Conservation (phyloP, 2,329 filamentous ascomycete species). For the Aspergillus brunneoviolaceus region DNA sequence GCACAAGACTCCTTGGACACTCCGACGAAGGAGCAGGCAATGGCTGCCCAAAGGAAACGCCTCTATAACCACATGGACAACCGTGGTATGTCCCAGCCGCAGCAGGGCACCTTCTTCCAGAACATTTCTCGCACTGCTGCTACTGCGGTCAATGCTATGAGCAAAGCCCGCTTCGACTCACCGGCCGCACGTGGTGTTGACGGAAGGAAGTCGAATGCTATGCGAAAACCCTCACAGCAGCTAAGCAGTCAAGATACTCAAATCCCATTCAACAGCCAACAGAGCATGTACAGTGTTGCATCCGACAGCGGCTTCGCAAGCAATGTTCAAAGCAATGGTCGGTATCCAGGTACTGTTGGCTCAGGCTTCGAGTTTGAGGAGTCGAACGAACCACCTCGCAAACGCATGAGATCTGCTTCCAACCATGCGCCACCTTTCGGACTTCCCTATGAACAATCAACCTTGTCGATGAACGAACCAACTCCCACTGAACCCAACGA, state of each 20-base stretch:
- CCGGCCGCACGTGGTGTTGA: constrained; percentile 68
- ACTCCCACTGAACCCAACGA: constrained; percentile 49
- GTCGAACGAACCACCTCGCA: constrained; percentile 73
- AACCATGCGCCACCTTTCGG: constrained; percentile 46
- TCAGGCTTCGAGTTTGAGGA: constrained; percentile 56
- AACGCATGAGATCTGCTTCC: constrained; percentile 64
- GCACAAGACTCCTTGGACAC: constrained; percentile 81
- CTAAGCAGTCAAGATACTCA: constrained; percentile 62
- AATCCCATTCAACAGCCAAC: constrained; percentile 74
- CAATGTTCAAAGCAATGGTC: constrained; percentile 59
- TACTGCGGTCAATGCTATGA: constrained; percentile 91
- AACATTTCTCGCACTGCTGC: constrained; percentile 93
- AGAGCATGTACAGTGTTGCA: constrained; percentile 67
- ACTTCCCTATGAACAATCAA: constrained; percentile 31
- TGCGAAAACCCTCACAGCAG: constrained; percentile 67
- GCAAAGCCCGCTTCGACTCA: constrained; percentile 91
- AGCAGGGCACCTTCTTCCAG: constrained; percentile 88
- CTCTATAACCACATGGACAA: constrained; percentile 79
- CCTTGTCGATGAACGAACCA: constrained; percentile 40
- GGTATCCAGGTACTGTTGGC: constrained; percentile 31
- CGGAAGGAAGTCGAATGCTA: constrained; percentile 65
- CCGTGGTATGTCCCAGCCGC: constrained; percentile 60
- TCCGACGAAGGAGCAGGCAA: constrained; percentile 96
- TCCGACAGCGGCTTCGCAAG: constrained; percentile 73
- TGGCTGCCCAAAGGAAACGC: constrained; percentile 91